Evolutionary conservation across 352 stramenopile genomes (phyloP), one percentile per base, ranked within the genome.

Genomic region (Elongisporangium senticosum): DNA sequence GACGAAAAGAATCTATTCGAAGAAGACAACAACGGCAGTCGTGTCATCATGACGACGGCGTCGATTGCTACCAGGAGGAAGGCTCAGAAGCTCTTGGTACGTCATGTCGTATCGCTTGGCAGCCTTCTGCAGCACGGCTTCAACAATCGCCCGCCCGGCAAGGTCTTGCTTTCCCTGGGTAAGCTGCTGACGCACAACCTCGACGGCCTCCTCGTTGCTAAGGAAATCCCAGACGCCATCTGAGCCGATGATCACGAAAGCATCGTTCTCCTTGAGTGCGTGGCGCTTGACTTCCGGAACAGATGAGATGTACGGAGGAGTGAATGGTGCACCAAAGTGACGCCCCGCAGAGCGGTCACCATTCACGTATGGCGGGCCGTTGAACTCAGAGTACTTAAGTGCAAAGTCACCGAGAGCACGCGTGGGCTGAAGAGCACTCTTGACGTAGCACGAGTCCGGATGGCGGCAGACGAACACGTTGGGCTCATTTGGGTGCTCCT

Each of bases 201-300:
- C 86, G 1, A 98, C 88, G 15, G 90, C 95, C 47, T 99, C 96
- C 69, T 98, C 83, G 68, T 98, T 98, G 61, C 67, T 89, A 49
- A 98, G 77, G 50, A 98, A 96, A 75, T 99, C 96, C 96, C 96
- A 99, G n/a, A 99, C 71, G 13, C 96, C 96, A 74, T 99, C 97
- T 65, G 95, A 98, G 22, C 81, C 69, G 43, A 99, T 90, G 53
- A 99, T 89, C 53, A 99, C 69, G 72, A 99, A 99, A 77, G 98
- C 87, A 69, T 99, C 97, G 52, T 68, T 63, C 1, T 73, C 69
- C 23, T 72, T 63, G 14, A 94, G 66, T 49, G 76, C 68, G 58
- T 89, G 77, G 47, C 72, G 73, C 55, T 77, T 74, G 43, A 96
- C 71, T 53, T 97, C 89, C 1, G 93, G 93, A 19, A 87, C 89